phyloP scores from a whole-genome alignment of 331 rosid species.

The Rhamnella rubrinervis region DNA sequence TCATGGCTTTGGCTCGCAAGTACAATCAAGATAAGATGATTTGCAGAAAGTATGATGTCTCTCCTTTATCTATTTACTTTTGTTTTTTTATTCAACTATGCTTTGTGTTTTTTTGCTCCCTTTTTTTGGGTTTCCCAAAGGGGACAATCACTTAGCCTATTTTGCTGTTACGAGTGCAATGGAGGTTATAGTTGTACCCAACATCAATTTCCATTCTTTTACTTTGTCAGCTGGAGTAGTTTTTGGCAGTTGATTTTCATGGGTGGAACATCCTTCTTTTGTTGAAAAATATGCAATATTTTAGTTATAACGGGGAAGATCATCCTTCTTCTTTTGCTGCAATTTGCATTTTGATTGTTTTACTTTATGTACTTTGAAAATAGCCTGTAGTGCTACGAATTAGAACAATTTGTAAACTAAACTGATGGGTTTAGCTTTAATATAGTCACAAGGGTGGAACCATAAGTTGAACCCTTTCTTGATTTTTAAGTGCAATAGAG shows the following conservation, averaged over 20 bases:
- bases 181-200: slow-evolving; percentile 50
- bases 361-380: too few relatives aligned
- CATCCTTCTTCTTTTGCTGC: too few relatives aligned
- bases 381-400: too few relatives aligned
- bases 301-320: too few relatives aligned
- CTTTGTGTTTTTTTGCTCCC: not conserved
- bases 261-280: slow-evolving; percentile 37
- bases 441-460: not conserved
- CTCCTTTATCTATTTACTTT: not conserved
- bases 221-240: slow-evolving; percentile 59
- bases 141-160: slow-evolving; percentile 56
- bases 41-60: slow-evolving; percentile 56
- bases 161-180: slow-evolving; percentile 22
- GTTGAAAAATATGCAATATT: too few relatives aligned
- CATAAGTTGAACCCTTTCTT: slow-evolving; percentile 29
- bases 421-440: too few relatives aligned
- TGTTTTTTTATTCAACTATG: not conserved
- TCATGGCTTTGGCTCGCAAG: slow-evolving; percentile 78
- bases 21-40: slow-evolving; percentile 77
- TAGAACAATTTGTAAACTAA: not conserved
- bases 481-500: slow-evolving; percentile 13
- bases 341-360: too few relatives aligned
- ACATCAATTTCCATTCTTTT: slow-evolving; percentile 32
- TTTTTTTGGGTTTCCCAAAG: not conserved
- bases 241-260: slow-evolving; percentile 62